phyloP scores from a whole-genome alignment of 257 asterid species.

The Marsdenia floribunda region DNA sequence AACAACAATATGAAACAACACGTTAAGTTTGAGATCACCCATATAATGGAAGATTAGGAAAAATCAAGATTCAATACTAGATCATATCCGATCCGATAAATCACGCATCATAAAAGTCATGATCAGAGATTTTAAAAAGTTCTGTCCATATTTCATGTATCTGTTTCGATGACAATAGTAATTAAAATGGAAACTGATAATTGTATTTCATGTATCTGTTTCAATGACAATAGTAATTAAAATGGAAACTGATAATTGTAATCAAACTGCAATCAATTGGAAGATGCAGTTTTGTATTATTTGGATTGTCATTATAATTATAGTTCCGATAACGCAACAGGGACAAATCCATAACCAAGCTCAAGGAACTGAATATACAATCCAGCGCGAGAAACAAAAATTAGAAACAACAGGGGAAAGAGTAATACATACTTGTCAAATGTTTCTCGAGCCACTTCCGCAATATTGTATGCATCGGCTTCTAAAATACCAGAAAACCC shows the following conservation, averaged over 20 bases:
- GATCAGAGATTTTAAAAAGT: neutral
- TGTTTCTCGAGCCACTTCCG: slow-evolving; percentile 45
- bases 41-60: neutral
- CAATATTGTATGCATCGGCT: slow-evolving; percentile 57
- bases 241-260: neutral
- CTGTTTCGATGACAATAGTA: neutral
- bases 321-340: neutral
- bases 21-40: neutral
- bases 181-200: neutral
- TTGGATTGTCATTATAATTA: neutral
- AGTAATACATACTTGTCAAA: slow-evolving; percentile 43
- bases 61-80: neutral
- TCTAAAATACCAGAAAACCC: slow-evolving; percentile 38
- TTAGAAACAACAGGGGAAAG: neutral
- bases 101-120: neutral
- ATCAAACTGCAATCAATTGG: neutral
- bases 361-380: neutral
- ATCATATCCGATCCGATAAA: neutral
- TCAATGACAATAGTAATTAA: neutral
- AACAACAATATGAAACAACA: neutral
- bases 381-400: neutral
- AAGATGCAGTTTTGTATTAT: neutral
- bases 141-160: neutral
- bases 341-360: neutral
- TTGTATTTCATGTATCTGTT: neutral